Evolutionary conservation across 176 grass and related monocot species (phyloP), one percentile per base, ranked within the genome.

Genomic region (Microstegium vimineum): DNA sequence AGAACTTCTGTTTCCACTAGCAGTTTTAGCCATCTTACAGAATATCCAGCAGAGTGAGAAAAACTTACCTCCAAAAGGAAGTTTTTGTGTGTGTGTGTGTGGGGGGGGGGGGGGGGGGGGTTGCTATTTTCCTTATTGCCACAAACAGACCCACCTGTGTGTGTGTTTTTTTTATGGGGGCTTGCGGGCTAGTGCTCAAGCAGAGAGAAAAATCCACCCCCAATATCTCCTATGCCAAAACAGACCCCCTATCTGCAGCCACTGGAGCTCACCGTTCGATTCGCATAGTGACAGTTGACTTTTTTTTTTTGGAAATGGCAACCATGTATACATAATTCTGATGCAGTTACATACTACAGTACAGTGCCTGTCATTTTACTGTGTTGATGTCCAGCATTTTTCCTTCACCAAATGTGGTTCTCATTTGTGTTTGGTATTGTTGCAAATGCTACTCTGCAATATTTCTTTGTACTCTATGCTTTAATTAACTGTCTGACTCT

Each of bases 1-100:
- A 76, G 30, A 43, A 46, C 35, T 35, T 30, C 59, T 36, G 5
- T 38, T 16, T 74, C 18, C 49, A 38, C 43, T 32, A 25, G 10
- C 47, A 63, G 22, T 33, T 80, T 84, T 74, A 82, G 22, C 40
- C 26, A 87, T 13, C 52, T 69, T 69, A 76, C 23, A 59, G 54
- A 22, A 59, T 59, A 22, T 59, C 54, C 9, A 59, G 54, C 20
- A 0, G 22, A 59, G 9, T 25, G 22, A 59, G 54, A 59, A 59
- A 59, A 23, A 23, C 25, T 9, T 59, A 59, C 22, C 54, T 59
- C 9, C n/a, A 59, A 59, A 59, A 59, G n/a, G 22, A 59, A 59
- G 22, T 40, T 40, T 10, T 40, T 40, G 38, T 1, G 38, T 7
- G 38, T n/a, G n/a, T n/a, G n/a, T n/a, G n/a, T n/a, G n/a, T n/a